These are phyloP conservation scores for Fusarium aywerte DNA, from an alignment of 2,329 filamentous ascomycete genomes.

Conservation along the genomic window DNA sequence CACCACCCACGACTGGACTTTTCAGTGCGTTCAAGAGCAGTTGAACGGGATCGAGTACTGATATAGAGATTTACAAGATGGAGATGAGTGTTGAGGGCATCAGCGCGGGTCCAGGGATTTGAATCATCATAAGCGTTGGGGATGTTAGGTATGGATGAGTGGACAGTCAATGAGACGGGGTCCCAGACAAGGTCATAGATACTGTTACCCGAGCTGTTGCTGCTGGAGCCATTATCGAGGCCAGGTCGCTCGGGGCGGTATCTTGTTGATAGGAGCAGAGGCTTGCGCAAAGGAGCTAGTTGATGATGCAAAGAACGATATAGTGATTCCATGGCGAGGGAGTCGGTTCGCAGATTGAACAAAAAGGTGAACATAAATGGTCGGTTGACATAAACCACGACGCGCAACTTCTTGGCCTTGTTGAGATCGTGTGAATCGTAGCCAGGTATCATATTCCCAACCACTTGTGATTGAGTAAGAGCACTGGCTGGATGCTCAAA, in stretches of 20 bases:
- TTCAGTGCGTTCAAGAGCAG: slow-evolving; percentile 68
- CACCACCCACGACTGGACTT: slow-evolving; percentile 76
- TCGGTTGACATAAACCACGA: slow-evolving; percentile 77
- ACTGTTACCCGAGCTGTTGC: slow-evolving; percentile 40
- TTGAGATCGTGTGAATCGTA: slow-evolving; percentile 60
- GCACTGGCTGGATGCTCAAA: slow-evolving; percentile 53
- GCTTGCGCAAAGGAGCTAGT: slow-evolving; percentile 67
- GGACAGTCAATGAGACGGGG: slow-evolving; percentile 63
- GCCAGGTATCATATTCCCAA: slow-evolving; percentile 49
- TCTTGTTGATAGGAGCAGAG: slow-evolving; percentile 65
- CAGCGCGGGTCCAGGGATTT: slow-evolving; percentile 66
- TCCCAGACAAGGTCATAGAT: slow-evolving; percentile 75
- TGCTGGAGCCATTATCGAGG: slow-evolving; percentile 44
- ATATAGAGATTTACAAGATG: slow-evolving; percentile 69
- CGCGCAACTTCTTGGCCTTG: slow-evolving; percentile 68
- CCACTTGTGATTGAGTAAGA: slow-evolving; percentile 50
- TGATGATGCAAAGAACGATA: slow-evolving; percentile 71
- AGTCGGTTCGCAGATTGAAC: slow-evolving; percentile 69
- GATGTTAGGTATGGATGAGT: slow-evolving; percentile 74
- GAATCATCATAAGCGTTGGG: slow-evolving; percentile 57
- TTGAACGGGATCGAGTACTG: slow-evolving; percentile 55
- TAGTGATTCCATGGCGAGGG: slow-evolving; percentile 64
- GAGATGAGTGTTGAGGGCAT: slow-evolving; percentile 72
- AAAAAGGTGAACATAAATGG: slow-evolving; percentile 84
- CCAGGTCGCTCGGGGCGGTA: slow-evolving; percentile 64